A percentile compares a stretch with the other conserved stretches of the same genome.
These are phyloP conservation scores for Plasmodium ovale DNA, from an alignment of 169 alveolate species.

Conservation along the genomic window DNA sequence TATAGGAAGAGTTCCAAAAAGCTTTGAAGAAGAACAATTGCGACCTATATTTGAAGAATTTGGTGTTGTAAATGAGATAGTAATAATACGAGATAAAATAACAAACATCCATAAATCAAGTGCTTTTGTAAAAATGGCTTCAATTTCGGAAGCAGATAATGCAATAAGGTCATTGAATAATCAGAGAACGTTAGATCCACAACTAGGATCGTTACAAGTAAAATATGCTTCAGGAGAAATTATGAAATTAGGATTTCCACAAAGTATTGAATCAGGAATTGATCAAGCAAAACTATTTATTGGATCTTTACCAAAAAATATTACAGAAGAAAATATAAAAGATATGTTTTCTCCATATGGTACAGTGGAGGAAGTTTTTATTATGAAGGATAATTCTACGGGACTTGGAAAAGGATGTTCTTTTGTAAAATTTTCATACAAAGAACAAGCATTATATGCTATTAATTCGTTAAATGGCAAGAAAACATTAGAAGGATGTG, in stretches of 20 bases:
- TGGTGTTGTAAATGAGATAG: constrained; percentile 91
- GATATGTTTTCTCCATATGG: constrained; percentile 90
- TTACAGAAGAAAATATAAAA: constrained; percentile 87
- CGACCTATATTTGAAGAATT: constrained; percentile 88
- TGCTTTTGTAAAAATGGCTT: constrained; percentile 90
- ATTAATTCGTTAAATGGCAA: constrained; percentile 86
- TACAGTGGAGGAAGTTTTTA: constrained; percentile 88
- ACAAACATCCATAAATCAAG: constrained; percentile 90
- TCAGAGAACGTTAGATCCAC: constrained; percentile 85
- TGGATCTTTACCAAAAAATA: constrained; percentile 90
- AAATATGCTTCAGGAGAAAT: constrained; percentile 93
- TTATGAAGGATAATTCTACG: constrained; percentile 89
- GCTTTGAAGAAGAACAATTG: constrained; percentile 87
- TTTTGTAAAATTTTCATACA: constrained; percentile 89
- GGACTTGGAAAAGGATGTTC: constrained; percentile 93
- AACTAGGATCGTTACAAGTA: constrained; percentile 90
- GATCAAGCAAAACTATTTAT: constrained; percentile 92
- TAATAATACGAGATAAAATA: constrained; percentile 87
- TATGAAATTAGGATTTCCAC: constrained; percentile 89
- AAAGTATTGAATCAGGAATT: constrained; percentile 80
- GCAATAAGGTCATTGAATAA: constrained; percentile 91
- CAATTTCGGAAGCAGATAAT: constrained; percentile 92
- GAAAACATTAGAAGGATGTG: constrained; percentile 87
- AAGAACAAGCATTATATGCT: constrained; percentile 93
- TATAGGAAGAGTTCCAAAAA: constrained; percentile 91